These are phyloP conservation scores for Agaricales sp. DNA, from an alignment of 1,284 basidiomycete species.

Conservation along the genomic window DNA sequence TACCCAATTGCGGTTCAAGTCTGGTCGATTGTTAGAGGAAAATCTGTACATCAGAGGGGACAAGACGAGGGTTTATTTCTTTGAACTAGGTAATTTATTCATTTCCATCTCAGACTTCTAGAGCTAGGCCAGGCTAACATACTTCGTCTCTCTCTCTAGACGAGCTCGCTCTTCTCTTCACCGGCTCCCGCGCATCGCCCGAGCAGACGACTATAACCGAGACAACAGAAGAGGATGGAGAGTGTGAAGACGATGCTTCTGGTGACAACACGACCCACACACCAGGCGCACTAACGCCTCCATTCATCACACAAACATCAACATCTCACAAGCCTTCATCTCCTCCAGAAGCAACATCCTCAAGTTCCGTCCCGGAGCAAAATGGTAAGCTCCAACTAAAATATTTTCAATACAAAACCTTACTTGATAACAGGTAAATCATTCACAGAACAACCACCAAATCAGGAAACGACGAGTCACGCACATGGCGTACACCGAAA, in stretches of 20 bases:
- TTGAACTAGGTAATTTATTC: conserved; percentile 59
- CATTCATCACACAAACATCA: background rate
- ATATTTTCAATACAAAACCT: no score
- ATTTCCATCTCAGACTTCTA: background rate
- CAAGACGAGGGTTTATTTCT: conserved; percentile 95
- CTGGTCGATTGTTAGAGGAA: conserved; percentile 78
- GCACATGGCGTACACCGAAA: no score
- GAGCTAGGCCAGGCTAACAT: background rate
- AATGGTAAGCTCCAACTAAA: conserved; percentile 5
- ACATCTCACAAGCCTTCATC: conserved; percentile 11
- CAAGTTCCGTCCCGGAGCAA: no score
- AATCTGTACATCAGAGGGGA: conserved; percentile 95
- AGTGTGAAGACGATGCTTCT: conserved; percentile 24
- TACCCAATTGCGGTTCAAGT: conserved; percentile 90
- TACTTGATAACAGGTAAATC: no score
- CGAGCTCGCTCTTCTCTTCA: conserved; percentile 75
- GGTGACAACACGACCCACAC: conserved; percentile 8
- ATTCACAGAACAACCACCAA: no score
- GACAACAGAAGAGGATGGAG: conserved; percentile 25
- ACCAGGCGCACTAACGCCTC: background rate
- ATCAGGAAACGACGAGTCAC: no score
- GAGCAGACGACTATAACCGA: conserved; percentile 12
- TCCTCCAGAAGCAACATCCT: conserved; percentile 9
- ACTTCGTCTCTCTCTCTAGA: conserved; percentile 31
- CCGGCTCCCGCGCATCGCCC: conserved; percentile 38